phyloP scores from a whole-genome alignment of 164 flowering plant species.

The Vitis labrusca region DNA sequence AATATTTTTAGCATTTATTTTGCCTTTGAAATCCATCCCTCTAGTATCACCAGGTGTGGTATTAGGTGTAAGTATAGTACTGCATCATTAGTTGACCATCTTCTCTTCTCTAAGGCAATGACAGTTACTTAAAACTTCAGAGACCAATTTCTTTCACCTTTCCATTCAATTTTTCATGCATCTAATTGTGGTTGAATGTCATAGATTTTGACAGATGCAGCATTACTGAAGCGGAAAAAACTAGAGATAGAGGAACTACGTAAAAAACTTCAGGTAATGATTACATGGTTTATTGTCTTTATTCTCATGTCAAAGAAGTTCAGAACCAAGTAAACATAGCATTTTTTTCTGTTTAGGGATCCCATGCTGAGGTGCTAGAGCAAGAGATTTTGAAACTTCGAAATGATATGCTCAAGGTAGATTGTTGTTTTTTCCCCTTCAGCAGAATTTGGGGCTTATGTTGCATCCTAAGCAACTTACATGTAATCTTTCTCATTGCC shows the following conservation, averaged over 20 bases:
- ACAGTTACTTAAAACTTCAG: neutral
- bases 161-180: constrained; percentile 1
- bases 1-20: neutral
- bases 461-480: neutral
- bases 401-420: constrained; percentile 91
- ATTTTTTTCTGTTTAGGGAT: constrained; percentile 55
- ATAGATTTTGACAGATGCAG: constrained; percentile 92
- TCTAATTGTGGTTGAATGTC: constrained; percentile 17
- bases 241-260: constrained; percentile 92
- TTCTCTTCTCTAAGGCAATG: neutral
- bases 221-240: constrained; percentile 87
- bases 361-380: constrained; percentile 83
- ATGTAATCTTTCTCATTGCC: neutral
- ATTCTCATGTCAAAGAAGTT: neutral
- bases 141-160: neutral
- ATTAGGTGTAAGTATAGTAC: neutral
- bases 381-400: constrained; percentile 86
- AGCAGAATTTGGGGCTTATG: neutral
- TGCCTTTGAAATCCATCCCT: neutral
- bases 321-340: constrained; percentile 1
- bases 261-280: constrained; percentile 73
- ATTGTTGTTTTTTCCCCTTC: constrained; percentile 4
- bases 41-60: too few species aligned
- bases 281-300: neutral
- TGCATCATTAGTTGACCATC: neutral